A percentile compares a stretch with the other conserved stretches of the same genome.
phyloP scores from a whole-genome alignment of 176 grass and related monocot genomes.

The Lolium rigidum region DNA sequence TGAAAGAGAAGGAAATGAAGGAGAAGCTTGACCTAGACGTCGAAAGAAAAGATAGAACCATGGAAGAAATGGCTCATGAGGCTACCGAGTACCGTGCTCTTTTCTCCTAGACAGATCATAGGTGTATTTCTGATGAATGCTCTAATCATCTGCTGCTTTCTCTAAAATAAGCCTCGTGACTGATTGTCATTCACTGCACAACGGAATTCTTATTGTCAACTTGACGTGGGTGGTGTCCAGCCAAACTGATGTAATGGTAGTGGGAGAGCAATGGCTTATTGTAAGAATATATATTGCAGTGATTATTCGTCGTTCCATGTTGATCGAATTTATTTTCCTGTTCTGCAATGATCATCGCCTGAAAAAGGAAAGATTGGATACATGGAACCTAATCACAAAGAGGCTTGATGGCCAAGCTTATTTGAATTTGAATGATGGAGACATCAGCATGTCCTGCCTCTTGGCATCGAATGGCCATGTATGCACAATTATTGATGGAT shows the following conservation, averaged over 20 bases:
- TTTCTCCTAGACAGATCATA: conserved; percentile 50
- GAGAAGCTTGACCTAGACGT: conserved; percentile 93
- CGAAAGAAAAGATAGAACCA: conserved; percentile 74
- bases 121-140: conserved; percentile 16
- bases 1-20: conserved; percentile 87
- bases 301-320: background rate
- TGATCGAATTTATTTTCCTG: background rate
- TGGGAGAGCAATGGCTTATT: background rate
- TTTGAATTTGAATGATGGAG: background rate
- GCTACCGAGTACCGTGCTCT: conserved; percentile 68
- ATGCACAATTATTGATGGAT: background rate
- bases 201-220: conserved; percentile 2
- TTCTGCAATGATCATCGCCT: background rate
- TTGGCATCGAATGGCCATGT: conserved; percentile 12
- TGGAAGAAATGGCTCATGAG: conserved; percentile 75
- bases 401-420: conserved; percentile 10
- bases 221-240: background rate
- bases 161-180: background rate
- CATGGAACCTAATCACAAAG: background rate
- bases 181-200: background rate
- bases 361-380: background rate
- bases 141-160: background rate
- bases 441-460: background rate
- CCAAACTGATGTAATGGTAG: background rate
- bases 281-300: background rate